phyloP scores from a whole-genome alignment of 2,329 filamentous ascomycete genomes.

The Myriosclerotinia scirpicola region DNA sequence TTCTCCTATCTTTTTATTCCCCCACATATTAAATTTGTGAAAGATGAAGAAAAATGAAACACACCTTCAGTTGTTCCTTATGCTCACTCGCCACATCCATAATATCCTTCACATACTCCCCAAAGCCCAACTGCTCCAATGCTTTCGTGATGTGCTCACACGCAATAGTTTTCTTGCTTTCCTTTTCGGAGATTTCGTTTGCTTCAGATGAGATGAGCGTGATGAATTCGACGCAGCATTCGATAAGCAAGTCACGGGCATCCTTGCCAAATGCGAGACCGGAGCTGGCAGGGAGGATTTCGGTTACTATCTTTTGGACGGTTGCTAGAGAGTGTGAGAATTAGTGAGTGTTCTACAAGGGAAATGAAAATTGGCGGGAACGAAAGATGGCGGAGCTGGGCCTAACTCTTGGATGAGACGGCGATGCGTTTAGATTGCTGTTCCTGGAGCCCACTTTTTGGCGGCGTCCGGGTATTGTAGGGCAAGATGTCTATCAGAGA shows the following conservation, averaged over 20 bases:
- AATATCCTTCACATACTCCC: conserved; percentile 87
- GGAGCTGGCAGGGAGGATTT: conserved; percentile 77
- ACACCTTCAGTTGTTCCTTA: conserved; percentile 87
- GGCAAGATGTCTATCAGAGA: background rate
- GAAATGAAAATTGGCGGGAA: background rate
- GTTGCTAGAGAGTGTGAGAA: conserved; percentile 49
- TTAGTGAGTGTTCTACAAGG: background rate
- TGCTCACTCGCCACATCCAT: conserved; percentile 85
- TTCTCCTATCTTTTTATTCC: background rate
- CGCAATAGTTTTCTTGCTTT: conserved; percentile 98
- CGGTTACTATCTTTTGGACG: conserved; percentile 84
- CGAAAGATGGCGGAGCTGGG: background rate
- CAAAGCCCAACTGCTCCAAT: conserved; percentile 86
- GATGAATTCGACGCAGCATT: conserved; percentile 99
- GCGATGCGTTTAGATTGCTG: background rate
- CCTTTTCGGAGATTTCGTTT: conserved; percentile 98
- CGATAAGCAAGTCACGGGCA: conserved; percentile 90
- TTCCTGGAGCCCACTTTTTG: background rate
- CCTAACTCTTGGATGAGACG: background rate
- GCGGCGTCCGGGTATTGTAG: background rate
- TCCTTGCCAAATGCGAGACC: conserved; percentile 92
- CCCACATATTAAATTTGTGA: background rate
- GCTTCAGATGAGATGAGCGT: conserved; percentile 97
- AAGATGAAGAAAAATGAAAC: conserved; percentile 30
- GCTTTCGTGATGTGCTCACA: conserved; percentile 97